These are phyloP conservation scores for Phialophora macrospora DNA, from an alignment of 2,329 filamentous ascomycete species.

Conservation along the genomic window DNA sequence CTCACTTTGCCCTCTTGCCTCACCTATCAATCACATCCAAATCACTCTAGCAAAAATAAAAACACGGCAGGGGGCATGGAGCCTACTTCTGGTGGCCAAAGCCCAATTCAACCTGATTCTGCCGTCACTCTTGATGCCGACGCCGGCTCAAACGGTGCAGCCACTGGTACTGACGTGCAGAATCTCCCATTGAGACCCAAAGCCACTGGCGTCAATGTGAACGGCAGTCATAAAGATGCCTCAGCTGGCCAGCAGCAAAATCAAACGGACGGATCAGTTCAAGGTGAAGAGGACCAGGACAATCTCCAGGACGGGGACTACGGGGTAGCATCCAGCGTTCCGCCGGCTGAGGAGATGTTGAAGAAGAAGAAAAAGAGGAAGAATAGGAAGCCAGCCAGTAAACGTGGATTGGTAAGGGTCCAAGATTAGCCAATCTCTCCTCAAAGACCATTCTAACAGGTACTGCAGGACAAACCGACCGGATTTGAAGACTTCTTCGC, in stretches of 20 bases:
- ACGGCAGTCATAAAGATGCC: background rate
- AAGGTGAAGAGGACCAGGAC: slow-evolving; percentile 13
- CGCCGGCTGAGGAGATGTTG: slow-evolving; percentile 20
- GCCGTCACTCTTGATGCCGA: background rate
- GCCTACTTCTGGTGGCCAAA: background rate
- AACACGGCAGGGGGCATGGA: background rate
- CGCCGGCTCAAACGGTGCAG: background rate
- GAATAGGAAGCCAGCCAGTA: slow-evolving; percentile 47
- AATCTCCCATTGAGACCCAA: slow-evolving; percentile 7
- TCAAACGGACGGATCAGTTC: background rate
- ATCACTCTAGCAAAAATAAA: too few species aligned
- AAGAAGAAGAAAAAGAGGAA: slow-evolving; percentile 45
- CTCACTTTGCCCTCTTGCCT: background rate
- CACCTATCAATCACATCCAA: background rate
- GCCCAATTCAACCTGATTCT: background rate
- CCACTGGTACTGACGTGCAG: background rate
- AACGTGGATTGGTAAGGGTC: slow-evolving; percentile 45
- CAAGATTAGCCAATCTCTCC: slow-evolving; percentile 21
- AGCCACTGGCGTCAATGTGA: background rate
- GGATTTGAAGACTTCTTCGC: slow-evolving; percentile 83
- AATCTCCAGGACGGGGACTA: slow-evolving; percentile 23
- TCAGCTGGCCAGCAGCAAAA: background rate
- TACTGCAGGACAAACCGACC: slow-evolving; percentile 54
- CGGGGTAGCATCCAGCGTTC: slow-evolving; percentile 27
- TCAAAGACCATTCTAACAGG: slow-evolving; percentile 2